Evolutionary conservation across 805 yeast species (phyloP), one percentile per base, ranked within the genome.

Genomic region (Clavispora asparagi): DNA sequence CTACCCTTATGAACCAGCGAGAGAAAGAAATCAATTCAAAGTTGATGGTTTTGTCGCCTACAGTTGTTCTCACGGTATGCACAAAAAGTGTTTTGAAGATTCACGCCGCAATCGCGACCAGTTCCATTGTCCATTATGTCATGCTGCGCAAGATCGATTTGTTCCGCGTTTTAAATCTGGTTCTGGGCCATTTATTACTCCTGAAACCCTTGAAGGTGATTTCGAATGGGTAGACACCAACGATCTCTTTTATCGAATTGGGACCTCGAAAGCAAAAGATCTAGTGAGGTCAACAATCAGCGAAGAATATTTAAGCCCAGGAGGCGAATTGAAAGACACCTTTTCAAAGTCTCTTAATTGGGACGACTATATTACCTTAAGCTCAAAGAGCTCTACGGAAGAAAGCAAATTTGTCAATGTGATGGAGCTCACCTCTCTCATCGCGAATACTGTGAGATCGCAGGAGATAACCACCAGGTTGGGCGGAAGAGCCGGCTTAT

Each of bases 401-500:
- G 14, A 23, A 6, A 31, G 17, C 17, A 37, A 14, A n/a, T 37
- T 30, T 40, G 28, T 23, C 16, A 37, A 36, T 23, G 12, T 42
- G 13, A 17, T 10, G 29, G 40, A 13, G 12, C 35, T 49, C 7
- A 42, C 45, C 12, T 11, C 14, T 7, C 42, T 53, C 9, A 44
- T 55, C 38, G 77, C 79, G 2, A 70, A 76, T 49, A 75, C 83
- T 0, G 71, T 85, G 25, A 70, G 77, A 23, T 78, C 82, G 74
- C 62, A 74, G 33, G 91, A 85, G 55, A 76, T 83, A 19, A 55
- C 83, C 0, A 70, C 82, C 1, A 71, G 91, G 57, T 58, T 74
- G n/a, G 73, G 75, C 14, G 74, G 70, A 1, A 46, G 41, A 8
- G 49, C 50, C 12, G 56, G 63, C 13, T 59, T 58, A 32, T 42